Conservation (phyloP, 768 basidiomycete species). For the Boletus huronensis region DNA sequence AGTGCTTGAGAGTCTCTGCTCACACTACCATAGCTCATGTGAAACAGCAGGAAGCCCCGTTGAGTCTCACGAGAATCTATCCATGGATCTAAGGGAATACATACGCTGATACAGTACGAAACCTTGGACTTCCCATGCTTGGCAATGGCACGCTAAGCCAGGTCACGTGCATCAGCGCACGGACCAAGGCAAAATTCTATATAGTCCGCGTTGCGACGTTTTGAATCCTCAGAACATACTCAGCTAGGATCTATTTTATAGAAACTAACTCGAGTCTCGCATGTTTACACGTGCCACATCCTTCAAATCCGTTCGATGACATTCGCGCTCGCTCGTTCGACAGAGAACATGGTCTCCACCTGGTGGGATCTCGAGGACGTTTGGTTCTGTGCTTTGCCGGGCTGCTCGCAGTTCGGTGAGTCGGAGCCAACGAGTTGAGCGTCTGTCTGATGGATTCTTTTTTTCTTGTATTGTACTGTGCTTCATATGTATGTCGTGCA, state of each 20-base stretch:
- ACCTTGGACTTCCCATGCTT: background rate
- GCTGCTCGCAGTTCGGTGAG: constrained; percentile 26
- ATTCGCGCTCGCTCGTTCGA: constrained; percentile 58
- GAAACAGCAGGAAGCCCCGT: background rate
- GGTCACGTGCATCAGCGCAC: constrained; percentile 30
- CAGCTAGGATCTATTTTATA: constrained; percentile 80
- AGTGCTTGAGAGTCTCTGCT: background rate
- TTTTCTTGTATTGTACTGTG: background rate
- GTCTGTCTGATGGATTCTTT: constrained; percentile 59
- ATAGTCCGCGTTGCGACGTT: constrained; percentile 23
- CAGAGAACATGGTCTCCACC: constrained; percentile 56
- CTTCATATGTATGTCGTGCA: background rate
- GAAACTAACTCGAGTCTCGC: constrained; percentile 77
- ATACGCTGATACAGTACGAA: too few relatives aligned
- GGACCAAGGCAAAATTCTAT: constrained; percentile 35
- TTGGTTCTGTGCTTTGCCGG: constrained; percentile 39
- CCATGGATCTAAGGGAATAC: background rate
- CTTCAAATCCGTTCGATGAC: constrained; percentile 73
- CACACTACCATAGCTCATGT: background rate
- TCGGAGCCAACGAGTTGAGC: constrained; percentile 51
- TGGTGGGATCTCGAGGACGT: constrained; percentile 57
- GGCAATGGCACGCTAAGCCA: background rate
- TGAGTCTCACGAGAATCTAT: background rate
- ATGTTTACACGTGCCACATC: constrained; percentile 74
- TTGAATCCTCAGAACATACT: constrained; percentile 64